Conservation (phyloP, 371 early-diverging fungal genomes). For the Circinella minor region DNA sequence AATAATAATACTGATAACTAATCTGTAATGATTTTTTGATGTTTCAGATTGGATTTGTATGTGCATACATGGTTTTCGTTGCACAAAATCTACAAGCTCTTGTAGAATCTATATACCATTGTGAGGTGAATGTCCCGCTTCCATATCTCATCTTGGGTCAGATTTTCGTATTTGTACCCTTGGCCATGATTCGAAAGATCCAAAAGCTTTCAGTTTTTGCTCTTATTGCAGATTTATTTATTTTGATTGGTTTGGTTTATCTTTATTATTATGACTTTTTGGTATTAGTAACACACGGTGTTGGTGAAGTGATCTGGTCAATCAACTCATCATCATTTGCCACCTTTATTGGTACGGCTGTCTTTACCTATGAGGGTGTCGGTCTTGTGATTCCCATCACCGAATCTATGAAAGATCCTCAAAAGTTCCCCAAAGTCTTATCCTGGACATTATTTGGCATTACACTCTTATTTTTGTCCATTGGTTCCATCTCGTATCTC, state of each 20-base stretch:
- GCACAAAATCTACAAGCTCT: constrained; percentile 81
- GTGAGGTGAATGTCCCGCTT: constrained; percentile 32
- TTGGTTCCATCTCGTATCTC: constrained; percentile 80
- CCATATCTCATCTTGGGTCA: constrained; percentile 70
- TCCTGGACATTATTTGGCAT: constrained; percentile 73
- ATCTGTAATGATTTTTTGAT: background rate
- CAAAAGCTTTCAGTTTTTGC: constrained; percentile 80
- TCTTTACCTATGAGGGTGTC: constrained; percentile 91
- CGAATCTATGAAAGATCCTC: constrained; percentile 83
- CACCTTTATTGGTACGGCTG: constrained; percentile 86
- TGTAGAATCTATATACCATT: constrained; percentile 60
- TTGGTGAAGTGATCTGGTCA: constrained; percentile 55
- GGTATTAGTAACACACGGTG: constrained; percentile 60
- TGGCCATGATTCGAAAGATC: constrained; percentile 85
- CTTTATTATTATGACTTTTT: constrained; percentile 81
- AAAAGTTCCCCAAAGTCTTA: constrained; percentile 77
- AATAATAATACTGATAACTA: too few species aligned
- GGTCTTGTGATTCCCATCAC: constrained; percentile 75
- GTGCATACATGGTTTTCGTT: constrained; percentile 90
- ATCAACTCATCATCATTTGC: constrained; percentile 70
- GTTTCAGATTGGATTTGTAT: constrained; percentile 78
- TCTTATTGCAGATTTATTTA: constrained; percentile 85
- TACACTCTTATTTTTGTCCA: constrained; percentile 69
- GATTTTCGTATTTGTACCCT: constrained; percentile 76
- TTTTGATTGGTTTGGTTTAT: constrained; percentile 80